Base-by-base conservation (phyloP, 257 asterid genomes). In the Fraxinus cuspidata region DNA sequence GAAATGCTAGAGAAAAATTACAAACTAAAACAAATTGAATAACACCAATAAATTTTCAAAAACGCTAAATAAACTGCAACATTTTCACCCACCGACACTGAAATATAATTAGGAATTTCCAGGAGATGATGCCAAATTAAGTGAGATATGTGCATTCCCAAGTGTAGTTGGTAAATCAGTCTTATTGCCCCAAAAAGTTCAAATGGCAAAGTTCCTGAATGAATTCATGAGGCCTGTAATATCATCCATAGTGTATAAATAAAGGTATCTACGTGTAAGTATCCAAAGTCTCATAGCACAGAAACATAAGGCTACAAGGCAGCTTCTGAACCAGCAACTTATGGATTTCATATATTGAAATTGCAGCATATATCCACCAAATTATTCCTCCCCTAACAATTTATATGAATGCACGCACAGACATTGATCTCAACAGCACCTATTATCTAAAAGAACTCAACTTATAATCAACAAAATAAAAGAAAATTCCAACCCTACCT, bases 401-500 rank as follows among this genome's bases (percentile, higher is more conserved):
- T 63, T 11, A 23, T 1, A 23, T 25, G 15, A 37, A 40, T 40
- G 11, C 1, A 40, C 47, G 15, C 47, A 40, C 15, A 10, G 11
- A 37, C 8, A 40, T 40, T 40, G 47, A 40, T 10, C 47, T 40
- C 47, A 10, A 40, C 3, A 11, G 47, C 47, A 40, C 47, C 47
- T 2, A 58, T 58, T 2, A 58, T 58, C 29, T 6, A n/a, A 2
- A 7, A 58, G 8, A 58, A 21, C 66, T 21, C 66, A 58, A 58
- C 31, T 63, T 63, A 23, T 63, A 25, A 27, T 23, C 34, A 38
- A 34, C 28, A 19, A 42, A 7, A 19, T 8, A 11, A 6, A 28
- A 44, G 58, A 81, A 63, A 31, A 66, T 28, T 32, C 9, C 58
- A 40, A 38, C 44, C 81, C 37, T 79, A 92, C 97, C 53, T 80